Evolutionary conservation across 164 flowering plant genomes (phyloP).

Genomic region (Kalanchoe fedtschenkoi): DNA sequence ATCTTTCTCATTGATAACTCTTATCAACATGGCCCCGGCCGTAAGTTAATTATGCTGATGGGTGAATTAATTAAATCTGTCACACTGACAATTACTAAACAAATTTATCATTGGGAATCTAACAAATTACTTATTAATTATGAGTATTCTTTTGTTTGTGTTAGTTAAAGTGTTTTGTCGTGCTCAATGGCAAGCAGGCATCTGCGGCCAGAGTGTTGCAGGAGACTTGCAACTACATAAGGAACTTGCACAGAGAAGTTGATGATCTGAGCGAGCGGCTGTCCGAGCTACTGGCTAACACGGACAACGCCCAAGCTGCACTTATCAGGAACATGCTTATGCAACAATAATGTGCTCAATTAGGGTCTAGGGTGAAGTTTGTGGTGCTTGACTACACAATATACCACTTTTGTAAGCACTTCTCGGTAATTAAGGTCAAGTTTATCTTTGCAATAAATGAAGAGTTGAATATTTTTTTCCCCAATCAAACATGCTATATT

Average conservation of each 20-base stretch:
- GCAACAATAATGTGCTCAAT: not conserved
- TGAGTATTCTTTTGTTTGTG: not conserved
- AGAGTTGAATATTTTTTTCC: not conserved
- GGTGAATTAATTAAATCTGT: not conserved
- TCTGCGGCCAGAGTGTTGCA: constrained; percentile 2
- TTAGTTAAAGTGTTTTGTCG: not conserved
- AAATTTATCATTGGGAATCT: not conserved
- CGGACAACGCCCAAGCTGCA: not conserved
- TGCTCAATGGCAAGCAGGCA: not conserved
- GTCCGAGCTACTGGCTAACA: constrained; percentile 1
- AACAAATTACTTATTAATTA: not conserved
- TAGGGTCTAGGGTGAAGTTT: not conserved
- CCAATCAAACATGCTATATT: no score
- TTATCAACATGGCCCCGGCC: no score
- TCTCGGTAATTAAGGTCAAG: not conserved
- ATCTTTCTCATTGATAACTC: no score
- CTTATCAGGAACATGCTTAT: constrained; percentile 3
- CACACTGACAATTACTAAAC: not conserved
- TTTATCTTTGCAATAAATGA: not conserved
- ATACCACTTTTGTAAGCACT: not conserved
- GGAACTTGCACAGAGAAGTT: constrained; percentile 2
- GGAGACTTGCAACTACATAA: constrained; percentile 2
- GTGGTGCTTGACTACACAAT: not conserved
- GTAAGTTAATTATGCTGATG: no score
- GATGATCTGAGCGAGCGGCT: constrained; percentile 1